A percentile compares a stretch with the other conserved stretches of the same genome.
Conservation (phyloP, 208 protist genomes). For the Trichomonas gallinae region DNA sequence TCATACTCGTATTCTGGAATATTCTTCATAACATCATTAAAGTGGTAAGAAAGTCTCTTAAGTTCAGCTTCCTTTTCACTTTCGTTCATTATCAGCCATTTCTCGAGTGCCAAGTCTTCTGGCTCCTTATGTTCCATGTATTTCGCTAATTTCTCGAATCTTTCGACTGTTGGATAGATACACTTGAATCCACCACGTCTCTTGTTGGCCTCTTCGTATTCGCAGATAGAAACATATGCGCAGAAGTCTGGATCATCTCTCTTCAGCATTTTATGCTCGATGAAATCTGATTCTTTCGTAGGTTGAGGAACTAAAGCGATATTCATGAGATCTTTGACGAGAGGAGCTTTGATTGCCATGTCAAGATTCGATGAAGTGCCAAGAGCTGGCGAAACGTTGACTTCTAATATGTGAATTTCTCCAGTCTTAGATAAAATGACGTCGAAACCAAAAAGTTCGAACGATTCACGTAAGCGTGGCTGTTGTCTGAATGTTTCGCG, state of each 20-base stretch:
- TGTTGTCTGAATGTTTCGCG: background rate
- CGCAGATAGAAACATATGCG: background rate
- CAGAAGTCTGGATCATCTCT: background rate
- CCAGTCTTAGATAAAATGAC: constrained; percentile 34
- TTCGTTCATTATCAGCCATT: background rate
- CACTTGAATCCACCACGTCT: background rate
- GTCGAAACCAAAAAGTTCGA: constrained; percentile 38
- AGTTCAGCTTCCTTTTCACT: background rate
- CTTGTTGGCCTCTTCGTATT: background rate
- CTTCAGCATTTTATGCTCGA: background rate
- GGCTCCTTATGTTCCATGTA: background rate
- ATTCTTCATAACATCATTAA: background rate
- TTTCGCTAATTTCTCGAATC: background rate
- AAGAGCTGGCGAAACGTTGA: constrained; percentile 37
- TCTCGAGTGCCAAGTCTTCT: background rate
- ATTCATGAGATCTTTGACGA: constrained; percentile 28
- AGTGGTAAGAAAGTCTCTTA: background rate
- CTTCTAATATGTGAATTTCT: constrained; percentile 32
- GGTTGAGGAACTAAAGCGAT: background rate
- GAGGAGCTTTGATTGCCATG: constrained; percentile 26
- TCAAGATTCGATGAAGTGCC: constrained; percentile 31
- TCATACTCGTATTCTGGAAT: background rate
- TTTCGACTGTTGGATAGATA: background rate
- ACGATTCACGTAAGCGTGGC: background rate
- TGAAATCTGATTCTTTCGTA: background rate